Evolutionary conservation across 257 asterid genomes (phyloP), one percentile per base, ranked within the genome.

Genomic region (Cynanchum wilfordii): DNA sequence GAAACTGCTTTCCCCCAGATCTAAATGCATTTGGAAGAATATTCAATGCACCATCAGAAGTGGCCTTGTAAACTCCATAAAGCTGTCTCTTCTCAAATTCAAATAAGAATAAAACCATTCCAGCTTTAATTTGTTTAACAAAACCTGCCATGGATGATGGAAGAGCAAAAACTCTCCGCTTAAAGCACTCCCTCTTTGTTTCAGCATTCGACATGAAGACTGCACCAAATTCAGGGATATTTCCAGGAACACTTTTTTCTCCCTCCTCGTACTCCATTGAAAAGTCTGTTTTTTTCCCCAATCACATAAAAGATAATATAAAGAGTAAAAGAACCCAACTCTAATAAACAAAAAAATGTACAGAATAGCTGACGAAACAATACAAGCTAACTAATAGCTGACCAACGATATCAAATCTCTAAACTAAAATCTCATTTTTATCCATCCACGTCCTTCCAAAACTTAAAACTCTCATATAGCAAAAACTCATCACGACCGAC

Each of bases 41-140:
- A 79, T 90, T 87, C 79, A 87, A 71, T 77, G 79, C 84, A 15
- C 98, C 98, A 79, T 92, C 91, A 58, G 89, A 80, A 72, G 80
- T 75, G 56, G 98, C 98, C 85, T 59, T 87, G 84, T 75, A 92
- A 66, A 92, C 98, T 73, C 98, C 98, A 80, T 79, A 90, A 8
- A 92, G 88, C 66, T 87, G 84, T 73, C 97, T 80, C 75, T 66
- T 87, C 75, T 85, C 88, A 73, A 54, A 84, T 62, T 92, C 96
- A 81, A 92, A 90, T 71, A 92, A 85, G 87, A 92, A 92, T 70
- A 90, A 83, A 77, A 85, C 80, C 97, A 90, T 90, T 78, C 98
- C 98, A 60, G 76, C 78, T 85, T 86, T 93, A 58, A 90, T 75
- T 54, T 79, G 81, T 60, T 77, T 80, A 72, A 90, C 96, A 82